Base-by-base conservation (phyloP, 768 basidiomycete species). In the Rhodosporidiobolus odoratus region DNA sequence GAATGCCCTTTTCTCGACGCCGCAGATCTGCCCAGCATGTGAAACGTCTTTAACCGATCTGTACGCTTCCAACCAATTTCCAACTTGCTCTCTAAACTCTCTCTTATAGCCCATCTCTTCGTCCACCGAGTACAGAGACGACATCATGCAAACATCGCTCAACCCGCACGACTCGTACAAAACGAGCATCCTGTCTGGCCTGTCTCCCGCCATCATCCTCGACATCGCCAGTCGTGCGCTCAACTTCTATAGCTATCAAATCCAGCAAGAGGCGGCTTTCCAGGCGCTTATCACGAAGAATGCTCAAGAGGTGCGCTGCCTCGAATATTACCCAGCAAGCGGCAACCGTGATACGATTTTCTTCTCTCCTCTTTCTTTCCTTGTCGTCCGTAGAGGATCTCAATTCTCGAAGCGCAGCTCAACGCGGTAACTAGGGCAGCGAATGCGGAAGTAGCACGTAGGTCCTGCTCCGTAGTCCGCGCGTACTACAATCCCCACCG, bases 91-190 rank as follows among this genome's bases (percentile, higher is more conserved):
- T 53, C 5, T 32, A 2, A 7, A 30, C 34, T 23, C 2, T n/a
- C 7, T 30, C 40, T 37, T 53, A 23, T 48, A 23, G 13, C 21
- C 45, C 10, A 12, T 7, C 15, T 25, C 23, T 9, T 50, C 48
- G 48, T 9, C 48, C n/a, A 7, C 48, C n/a, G 21, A 50, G 21
- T 7, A 19, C 65, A 76, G 69, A 1, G 63, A 77, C 50, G 75
- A 75, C 41, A 62, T 72, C 43, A 65, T 72, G 1, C 58, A 59
- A 37, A 68, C 68, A 2, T 23, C 57, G 13, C 65, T 78, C 38
- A 77, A 75, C 52, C 78, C 77, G 7, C 38, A 62, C 16, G 74
- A 77, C 48, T 66, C 66, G 38, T 78, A 71, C 69, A 75, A 74
- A 48, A 75, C 76, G 5, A 52, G 32, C 3, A 73, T 77, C 34